Conservation (phyloP, 345 rosid genomes). For the Chamaenerion angustifolium region DNA sequence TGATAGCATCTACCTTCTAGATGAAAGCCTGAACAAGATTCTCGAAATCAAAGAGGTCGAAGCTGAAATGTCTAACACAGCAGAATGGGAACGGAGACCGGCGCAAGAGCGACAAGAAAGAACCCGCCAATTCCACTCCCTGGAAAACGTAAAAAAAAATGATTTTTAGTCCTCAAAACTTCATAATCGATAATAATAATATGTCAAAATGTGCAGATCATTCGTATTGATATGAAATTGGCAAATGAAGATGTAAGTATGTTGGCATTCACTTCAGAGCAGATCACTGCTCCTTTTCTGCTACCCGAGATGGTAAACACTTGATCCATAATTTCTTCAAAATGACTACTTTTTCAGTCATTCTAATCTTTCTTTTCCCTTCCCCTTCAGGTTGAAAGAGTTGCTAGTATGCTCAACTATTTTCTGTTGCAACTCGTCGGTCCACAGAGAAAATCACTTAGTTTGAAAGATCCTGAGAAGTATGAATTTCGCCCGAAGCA, state of each 20-base stretch:
- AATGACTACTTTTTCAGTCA: too few relatives aligned
- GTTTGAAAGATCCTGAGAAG: constrained; percentile 88
- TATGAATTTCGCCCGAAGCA: constrained; percentile 92
- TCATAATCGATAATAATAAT: too few relatives aligned
- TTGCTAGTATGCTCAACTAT: constrained; percentile 95
- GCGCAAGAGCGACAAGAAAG: constrained; percentile 97
- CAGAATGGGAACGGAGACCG: constrained; percentile 91
- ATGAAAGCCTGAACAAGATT: constrained; percentile 96
- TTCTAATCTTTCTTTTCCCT: background rate
- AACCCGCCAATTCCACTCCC: constrained; percentile 79
- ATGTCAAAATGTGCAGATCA: constrained; percentile 35
- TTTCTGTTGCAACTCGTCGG: constrained; percentile 93
- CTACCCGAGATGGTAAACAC: constrained; percentile 92
- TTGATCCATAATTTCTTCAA: background rate
- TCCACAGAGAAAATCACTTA: constrained; percentile 86
- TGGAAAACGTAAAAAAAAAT: constrained; percentile 56
- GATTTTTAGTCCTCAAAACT: too few relatives aligned
- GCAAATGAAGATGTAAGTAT: constrained; percentile 96
- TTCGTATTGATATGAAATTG: constrained; percentile 89
- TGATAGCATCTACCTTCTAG: constrained; percentile 95
- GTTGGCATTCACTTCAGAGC: constrained; percentile 90
- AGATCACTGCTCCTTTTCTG: constrained; percentile 86
- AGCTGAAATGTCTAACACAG: constrained; percentile 89
- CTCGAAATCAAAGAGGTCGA: constrained; percentile 86
- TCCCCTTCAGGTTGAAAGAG: constrained; percentile 86